phyloP scores from a whole-genome alignment of 176 grass and related monocot species.

The Dendrocalamus sinicus region DNA sequence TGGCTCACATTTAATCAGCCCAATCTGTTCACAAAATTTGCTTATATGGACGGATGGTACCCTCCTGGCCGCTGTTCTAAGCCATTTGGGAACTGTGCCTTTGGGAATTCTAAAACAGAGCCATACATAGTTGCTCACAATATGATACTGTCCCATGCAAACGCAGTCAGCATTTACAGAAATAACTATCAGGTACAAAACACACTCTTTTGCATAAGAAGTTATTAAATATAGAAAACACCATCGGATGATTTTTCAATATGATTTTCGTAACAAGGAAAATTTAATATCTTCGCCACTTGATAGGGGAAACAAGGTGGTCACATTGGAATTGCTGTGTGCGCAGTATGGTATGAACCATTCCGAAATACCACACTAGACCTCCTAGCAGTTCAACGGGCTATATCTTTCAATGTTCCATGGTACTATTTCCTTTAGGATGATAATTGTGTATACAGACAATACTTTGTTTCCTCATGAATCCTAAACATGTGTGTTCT shows the following conservation, averaged over 20 bases:
- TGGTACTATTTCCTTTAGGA: constrained; percentile 45
- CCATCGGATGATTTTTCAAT: not conserved
- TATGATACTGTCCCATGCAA: constrained; percentile 76
- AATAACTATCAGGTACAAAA: constrained; percentile 41
- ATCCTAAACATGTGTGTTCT: not conserved
- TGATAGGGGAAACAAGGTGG: constrained; percentile 54
- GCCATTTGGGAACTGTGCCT: constrained; percentile 58
- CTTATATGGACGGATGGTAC: constrained; percentile 49
- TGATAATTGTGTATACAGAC: not conserved
- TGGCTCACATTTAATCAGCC: constrained; percentile 68
- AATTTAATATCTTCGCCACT: not conserved
- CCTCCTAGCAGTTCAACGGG: constrained; percentile 37
- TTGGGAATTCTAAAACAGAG: constrained; percentile 68
- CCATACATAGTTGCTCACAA: constrained; percentile 78
- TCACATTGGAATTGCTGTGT: constrained; percentile 47
- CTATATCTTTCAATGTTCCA: constrained; percentile 35
- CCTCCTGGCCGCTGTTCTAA: constrained; percentile 56
- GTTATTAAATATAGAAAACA: not conserved
- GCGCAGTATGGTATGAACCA: constrained; percentile 54
- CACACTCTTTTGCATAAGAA: not conserved
- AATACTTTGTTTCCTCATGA: not conserved
- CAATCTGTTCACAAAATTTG: constrained; percentile 37
- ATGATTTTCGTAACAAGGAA: not conserved
- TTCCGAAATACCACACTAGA: constrained; percentile 41
- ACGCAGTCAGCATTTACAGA: constrained; percentile 60